Percentiles rank a stretch among this genome's conserved stretches.
Conservation (phyloP, 2,329 filamentous ascomycete genomes). For the Geoglossum cookeanum region DNA sequence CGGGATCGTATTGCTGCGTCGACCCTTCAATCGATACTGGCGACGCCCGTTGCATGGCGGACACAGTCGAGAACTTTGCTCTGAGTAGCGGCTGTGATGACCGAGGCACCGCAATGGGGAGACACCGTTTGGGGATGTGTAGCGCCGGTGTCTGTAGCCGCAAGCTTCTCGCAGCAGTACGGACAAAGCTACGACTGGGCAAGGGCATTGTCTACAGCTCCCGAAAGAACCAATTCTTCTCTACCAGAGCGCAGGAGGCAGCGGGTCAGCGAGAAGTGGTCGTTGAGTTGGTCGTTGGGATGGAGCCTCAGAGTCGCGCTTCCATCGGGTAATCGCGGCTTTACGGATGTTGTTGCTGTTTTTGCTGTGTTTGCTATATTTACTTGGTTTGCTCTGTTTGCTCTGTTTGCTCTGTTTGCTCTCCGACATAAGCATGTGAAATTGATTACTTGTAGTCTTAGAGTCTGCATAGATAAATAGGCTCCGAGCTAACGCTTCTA, state of each 20-base stretch:
- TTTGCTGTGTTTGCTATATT: not conserved
- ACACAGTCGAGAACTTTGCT: not conserved
- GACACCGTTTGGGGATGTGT: not conserved
- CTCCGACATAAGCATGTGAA: not conserved
- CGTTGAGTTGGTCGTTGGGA: not conserved
- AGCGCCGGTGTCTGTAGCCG: not conserved
- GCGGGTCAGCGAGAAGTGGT: not conserved
- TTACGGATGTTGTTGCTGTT: not conserved
- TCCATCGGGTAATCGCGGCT: not conserved
- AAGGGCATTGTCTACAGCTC: not conserved
- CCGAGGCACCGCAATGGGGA: not conserved
- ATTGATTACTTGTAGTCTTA: not conserved
- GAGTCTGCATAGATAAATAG: not conserved
- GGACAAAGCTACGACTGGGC: not conserved
- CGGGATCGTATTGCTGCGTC: slow-evolving; percentile 42
- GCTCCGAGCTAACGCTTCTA: not conserved
- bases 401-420: not conserved
- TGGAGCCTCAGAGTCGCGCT: not conserved
- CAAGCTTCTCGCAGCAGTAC: not conserved
- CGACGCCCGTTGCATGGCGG: not conserved
- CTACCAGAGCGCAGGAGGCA: not conserved
- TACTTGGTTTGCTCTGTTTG: not conserved
- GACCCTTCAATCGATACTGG: not conserved
- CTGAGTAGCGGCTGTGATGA: not conserved
- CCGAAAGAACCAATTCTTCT: not conserved